These are phyloP conservation scores for Brasenia schreberi DNA, from an alignment of 164 flowering plant genomes.

Conservation along the genomic window DNA sequence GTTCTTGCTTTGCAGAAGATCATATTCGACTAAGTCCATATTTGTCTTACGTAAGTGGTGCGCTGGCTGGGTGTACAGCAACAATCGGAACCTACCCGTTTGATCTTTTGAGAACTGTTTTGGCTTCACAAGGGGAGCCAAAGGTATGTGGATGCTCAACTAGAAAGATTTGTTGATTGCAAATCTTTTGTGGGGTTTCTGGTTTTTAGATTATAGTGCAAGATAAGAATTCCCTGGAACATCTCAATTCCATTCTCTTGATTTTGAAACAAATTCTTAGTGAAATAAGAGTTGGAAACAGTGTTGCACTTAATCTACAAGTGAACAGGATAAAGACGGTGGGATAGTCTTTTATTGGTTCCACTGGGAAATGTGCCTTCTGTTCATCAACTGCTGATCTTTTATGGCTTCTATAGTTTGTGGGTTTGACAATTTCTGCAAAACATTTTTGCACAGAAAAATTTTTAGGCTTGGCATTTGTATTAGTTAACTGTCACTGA, in stretches of 20 bases:
- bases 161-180: background rate
- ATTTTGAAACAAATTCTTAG: no score
- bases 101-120: constrained; percentile 83
- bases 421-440: no score
- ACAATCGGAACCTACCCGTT: constrained; percentile 95
- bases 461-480: no score
- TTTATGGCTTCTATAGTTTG: no score
- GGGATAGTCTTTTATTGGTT: background rate
- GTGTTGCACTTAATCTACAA: background rate
- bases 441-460: no score
- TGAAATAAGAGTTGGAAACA: background rate
- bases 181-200: background rate
- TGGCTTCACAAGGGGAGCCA: constrained; percentile 98
- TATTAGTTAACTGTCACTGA: no score
- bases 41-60: constrained; percentile 81
- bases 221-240: no score
- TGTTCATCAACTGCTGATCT: no score
- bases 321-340: background rate
- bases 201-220: background rate
- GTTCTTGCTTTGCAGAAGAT: constrained; percentile 46
- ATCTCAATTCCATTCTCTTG: background rate
- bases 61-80: constrained; percentile 93
- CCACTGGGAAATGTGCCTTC: background rate
- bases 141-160: constrained; percentile 35
- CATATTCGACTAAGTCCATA: constrained; percentile 75